These are phyloP conservation scores for Globisporangium radiosum DNA, from an alignment of 352 stramenopile species.

Conservation along the genomic window DNA sequence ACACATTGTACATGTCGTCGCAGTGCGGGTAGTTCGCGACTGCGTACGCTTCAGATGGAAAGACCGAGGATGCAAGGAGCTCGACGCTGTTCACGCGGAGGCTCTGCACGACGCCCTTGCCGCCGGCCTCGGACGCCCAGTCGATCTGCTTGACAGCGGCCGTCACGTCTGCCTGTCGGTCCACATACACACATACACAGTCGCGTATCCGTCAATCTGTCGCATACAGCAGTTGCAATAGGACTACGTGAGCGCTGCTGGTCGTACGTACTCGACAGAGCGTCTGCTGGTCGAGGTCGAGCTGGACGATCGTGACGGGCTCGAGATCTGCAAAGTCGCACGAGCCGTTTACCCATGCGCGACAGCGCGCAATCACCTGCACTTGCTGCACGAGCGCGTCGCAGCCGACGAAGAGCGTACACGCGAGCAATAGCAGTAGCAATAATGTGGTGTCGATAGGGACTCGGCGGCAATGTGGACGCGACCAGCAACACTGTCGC, in stretches of 20 bases:
- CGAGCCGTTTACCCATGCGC: slow-evolving; percentile 37
- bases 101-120: slow-evolving; percentile 49
- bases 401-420: neutral
- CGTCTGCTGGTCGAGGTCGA: slow-evolving; percentile 52
- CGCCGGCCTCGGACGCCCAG: slow-evolving; percentile 40
- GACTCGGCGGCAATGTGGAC: no score
- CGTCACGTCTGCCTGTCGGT: slow-evolving; percentile 51
- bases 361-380: slow-evolving; percentile 54
- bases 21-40: slow-evolving; percentile 75
- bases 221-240: slow-evolving; percentile 5
- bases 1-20: slow-evolving; percentile 82
- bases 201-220: neutral
- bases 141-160: slow-evolving; percentile 82
- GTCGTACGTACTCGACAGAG: slow-evolving; percentile 52
- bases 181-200: neutral
- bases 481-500: neutral
- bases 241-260: neutral
- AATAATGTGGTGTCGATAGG: neutral
- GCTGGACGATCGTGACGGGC: slow-evolving; percentile 32
- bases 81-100: slow-evolving; percentile 58
- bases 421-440: neutral
- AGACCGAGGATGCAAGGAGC: slow-evolving; percentile 43
- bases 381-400: slow-evolving; percentile 46
- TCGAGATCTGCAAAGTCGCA: slow-evolving; percentile 49
- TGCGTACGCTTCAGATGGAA: slow-evolving; percentile 57